These are phyloP conservation scores for Toxoplasma gondii DNA, from an alignment of 169 alveolate genomes.

Conservation along the genomic window DNA sequence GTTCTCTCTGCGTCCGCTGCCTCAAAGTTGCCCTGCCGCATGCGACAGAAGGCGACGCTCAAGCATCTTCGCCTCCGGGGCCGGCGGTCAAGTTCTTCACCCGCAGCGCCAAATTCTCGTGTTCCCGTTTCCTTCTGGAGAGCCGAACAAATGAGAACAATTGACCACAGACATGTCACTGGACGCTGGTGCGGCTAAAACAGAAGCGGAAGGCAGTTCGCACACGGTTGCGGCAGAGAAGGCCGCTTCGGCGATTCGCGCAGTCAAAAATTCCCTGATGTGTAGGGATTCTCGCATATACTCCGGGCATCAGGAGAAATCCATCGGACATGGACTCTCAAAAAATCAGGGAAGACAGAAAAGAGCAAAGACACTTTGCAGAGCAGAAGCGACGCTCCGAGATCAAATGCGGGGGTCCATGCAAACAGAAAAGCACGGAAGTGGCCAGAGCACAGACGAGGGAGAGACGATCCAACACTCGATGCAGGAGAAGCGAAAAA, in stretches of 20 bases:
- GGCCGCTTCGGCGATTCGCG: background rate
- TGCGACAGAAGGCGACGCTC: background rate
- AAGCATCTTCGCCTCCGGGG: background rate
- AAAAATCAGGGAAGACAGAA: background rate
- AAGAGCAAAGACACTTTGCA: background rate
- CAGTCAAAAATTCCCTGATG: too few species aligned
- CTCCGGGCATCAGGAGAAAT: background rate
- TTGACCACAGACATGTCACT: background rate
- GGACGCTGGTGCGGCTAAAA: background rate
- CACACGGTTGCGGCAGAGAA: background rate
- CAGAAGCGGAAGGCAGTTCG: background rate
- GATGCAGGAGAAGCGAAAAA: too few species aligned
- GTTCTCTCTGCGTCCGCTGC: too few species aligned
- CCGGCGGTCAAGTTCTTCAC: constrained; percentile 10
- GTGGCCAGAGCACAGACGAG: background rate
- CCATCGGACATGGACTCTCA: background rate
- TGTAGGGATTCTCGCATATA: too few species aligned
- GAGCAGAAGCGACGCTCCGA: background rate
- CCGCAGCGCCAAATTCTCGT: constrained; percentile 1
- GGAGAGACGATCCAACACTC: background rate
- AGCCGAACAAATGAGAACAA: background rate
- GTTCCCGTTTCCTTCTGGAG: constrained; percentile 10
- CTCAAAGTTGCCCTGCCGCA: background rate
- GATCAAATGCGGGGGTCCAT: background rate
- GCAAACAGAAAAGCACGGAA: background rate